A percentile compares a stretch with the other conserved stretches of the same genome.
Conservation (phyloP, 1,139 yeast species). For the Candida tropicalis region DNA sequence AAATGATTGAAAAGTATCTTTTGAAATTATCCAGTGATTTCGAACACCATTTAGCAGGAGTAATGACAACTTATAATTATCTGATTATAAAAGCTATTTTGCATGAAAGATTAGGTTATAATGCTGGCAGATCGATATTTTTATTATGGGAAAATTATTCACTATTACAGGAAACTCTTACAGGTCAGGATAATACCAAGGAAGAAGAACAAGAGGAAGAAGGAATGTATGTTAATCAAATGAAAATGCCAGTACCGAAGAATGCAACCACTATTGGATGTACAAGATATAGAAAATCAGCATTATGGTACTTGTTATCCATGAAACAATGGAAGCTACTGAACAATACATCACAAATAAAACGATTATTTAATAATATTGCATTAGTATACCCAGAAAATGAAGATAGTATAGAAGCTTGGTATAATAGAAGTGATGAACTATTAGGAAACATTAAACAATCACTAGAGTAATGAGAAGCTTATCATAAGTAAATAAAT, state of each 20-base stretch:
- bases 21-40: slow-evolving; percentile 43
- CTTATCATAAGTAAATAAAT: neutral
- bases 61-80: neutral
- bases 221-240: slow-evolving; percentile 39
- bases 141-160: slow-evolving; percentile 20
- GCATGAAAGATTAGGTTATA: slow-evolving; percentile 44
- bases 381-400: slow-evolving; percentile 24
- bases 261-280: slow-evolving; percentile 49
- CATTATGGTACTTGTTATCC: slow-evolving; percentile 78
- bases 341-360: slow-evolving; percentile 29
- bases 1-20: slow-evolving; percentile 47
- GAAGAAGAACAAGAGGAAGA: slow-evolving; percentile 18
- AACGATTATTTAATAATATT: slow-evolving; percentile 28
- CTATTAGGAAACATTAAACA: slow-evolving; percentile 35
- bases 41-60: slow-evolving; percentile 35
- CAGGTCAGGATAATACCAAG: slow-evolving; percentile 7
- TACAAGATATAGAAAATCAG: slow-evolving; percentile 70
- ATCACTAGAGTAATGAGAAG: slow-evolving; percentile 11
- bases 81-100: slow-evolving; percentile 40
- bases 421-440: slow-evolving; percentile 42
- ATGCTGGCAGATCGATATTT: slow-evolving; percentile 33
- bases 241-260: slow-evolving; percentile 38
- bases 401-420: slow-evolving; percentile 21
- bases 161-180: slow-evolving; percentile 18
- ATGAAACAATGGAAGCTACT: slow-evolving; percentile 68